phyloP scores from a whole-genome alignment of 257 asterid genomes.

The Voacanga thouarsii region DNA sequence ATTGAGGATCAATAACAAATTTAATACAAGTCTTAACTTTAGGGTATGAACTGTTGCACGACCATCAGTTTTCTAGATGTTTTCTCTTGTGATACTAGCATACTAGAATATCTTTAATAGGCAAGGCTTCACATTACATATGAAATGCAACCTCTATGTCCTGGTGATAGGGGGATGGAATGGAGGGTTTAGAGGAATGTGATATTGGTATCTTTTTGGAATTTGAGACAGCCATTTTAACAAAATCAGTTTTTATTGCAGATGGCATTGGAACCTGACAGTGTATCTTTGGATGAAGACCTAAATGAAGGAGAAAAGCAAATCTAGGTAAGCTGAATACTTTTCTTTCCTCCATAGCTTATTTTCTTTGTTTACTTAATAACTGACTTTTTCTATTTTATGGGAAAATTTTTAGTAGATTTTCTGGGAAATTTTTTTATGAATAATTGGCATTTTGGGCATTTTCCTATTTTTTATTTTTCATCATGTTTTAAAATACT shows the following conservation, averaged over 20 bases:
- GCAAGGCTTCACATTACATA: not conserved
- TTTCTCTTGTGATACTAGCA: not conserved
- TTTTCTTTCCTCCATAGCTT: not conserved
- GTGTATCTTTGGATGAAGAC: conserved; percentile 79
- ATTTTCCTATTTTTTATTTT: no score
- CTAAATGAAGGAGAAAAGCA: conserved; percentile 63
- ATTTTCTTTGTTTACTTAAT: not conserved
- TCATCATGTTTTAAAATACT: no score
- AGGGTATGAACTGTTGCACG: no score
- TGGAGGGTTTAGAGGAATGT: not conserved
- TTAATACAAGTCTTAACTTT: no score
- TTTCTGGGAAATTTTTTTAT: no score
- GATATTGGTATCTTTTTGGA: not conserved
- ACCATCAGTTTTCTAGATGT: not conserved
- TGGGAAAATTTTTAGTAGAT: no score
- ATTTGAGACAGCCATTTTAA: not conserved
- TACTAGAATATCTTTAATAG: not conserved
- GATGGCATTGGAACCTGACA: conserved; percentile 73
- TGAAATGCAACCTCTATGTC: not conserved
- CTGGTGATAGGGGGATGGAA: not conserved
- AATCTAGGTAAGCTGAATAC: conserved; percentile 52
- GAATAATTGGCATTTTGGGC: no score
- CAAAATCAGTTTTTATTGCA: conserved; percentile 18
- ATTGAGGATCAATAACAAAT: no score
- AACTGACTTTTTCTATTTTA: no score